A percentile compares a stretch with the other conserved stretches of the same genome.
Evolutionary conservation across 129 eudicot genomes (phyloP).

Genomic region (Pittosporum tobira): DNA sequence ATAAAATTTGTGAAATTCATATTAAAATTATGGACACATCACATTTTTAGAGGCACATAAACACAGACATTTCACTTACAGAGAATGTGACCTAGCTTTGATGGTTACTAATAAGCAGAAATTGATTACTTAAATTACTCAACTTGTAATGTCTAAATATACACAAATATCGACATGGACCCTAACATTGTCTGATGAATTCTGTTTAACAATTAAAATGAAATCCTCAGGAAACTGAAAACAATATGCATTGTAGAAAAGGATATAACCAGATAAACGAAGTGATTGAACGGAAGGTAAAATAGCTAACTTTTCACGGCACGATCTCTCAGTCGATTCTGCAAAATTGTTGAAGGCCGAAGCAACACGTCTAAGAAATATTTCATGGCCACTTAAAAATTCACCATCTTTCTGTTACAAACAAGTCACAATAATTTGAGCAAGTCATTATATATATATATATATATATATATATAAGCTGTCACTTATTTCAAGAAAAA

Average conservation of each 20-base stretch:
- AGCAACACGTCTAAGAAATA: conserved; percentile 65
- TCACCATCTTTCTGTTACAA: conserved; percentile 88
- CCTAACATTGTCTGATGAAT: background rate
- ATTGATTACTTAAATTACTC: background rate
- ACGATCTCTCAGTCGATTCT: conserved; percentile 85
- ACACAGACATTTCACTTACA: too few species aligned
- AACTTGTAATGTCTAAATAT: background rate
- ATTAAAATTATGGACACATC: background rate
- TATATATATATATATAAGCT: too few species aligned
- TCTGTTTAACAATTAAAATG: background rate
- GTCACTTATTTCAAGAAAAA: background rate
- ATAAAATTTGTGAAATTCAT: too few species aligned
- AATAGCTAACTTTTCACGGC: conserved; percentile 66
- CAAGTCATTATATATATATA: too few species aligned
- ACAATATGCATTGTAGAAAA: background rate
- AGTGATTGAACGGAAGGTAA: background rate
- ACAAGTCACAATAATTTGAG: background rate
- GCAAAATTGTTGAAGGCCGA: conserved; percentile 70
- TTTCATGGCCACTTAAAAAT: conserved; percentile 81
- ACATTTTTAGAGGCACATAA: too few species aligned
- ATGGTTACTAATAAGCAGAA: background rate
- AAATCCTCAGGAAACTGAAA: background rate
- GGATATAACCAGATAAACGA: conserved; percentile 4
- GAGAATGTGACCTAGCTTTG: background rate
- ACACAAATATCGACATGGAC: background rate